These are phyloP conservation scores for Jasminum sambac DNA, from an alignment of 257 asterid genomes.

Conservation along the genomic window DNA sequence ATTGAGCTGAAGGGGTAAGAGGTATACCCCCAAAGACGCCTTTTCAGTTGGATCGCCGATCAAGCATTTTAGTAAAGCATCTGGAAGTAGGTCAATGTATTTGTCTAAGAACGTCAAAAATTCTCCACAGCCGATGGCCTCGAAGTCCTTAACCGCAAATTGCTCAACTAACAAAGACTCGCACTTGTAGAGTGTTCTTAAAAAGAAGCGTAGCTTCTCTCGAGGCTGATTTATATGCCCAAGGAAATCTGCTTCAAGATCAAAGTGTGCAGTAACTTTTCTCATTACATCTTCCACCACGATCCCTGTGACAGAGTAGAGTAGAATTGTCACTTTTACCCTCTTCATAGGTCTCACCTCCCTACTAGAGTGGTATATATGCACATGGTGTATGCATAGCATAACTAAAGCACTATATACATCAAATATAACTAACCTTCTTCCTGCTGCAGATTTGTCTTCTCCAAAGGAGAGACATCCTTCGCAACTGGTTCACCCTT, in stretches of 20 bases:
- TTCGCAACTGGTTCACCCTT: constrained; percentile 58
- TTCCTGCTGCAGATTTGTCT: constrained; percentile 31
- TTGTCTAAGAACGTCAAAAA: constrained; percentile 66
- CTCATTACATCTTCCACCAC: constrained; percentile 58
- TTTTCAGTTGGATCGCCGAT: constrained; percentile 41
- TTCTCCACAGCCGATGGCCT: constrained; percentile 80
- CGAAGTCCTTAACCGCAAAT: constrained; percentile 56
- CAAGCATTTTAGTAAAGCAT: constrained; percentile 48
- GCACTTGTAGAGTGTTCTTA: constrained; percentile 64
- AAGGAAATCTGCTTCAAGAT: constrained; percentile 31
- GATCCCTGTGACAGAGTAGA: constrained; percentile 41
- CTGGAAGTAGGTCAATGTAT: constrained; percentile 54
- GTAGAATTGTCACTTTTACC: not conserved
- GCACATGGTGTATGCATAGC: no score
- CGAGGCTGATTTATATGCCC: constrained; percentile 29
- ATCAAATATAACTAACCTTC: constrained; percentile 38
- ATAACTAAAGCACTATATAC: not conserved
- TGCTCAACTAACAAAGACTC: constrained; percentile 66
- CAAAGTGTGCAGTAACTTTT: constrained; percentile 60
- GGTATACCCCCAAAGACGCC: constrained; percentile 57
- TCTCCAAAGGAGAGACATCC: constrained; percentile 35
- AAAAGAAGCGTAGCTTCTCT: constrained; percentile 43
- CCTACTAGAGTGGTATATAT: no score
- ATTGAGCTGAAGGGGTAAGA: constrained; percentile 72
- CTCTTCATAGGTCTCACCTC: no score